A percentile compares a stretch with the other conserved stretches of the same genome.
phyloP scores from a whole-genome alignment of 2,329 filamentous ascomycete species.

The Clarireedia homoeocarpa region DNA sequence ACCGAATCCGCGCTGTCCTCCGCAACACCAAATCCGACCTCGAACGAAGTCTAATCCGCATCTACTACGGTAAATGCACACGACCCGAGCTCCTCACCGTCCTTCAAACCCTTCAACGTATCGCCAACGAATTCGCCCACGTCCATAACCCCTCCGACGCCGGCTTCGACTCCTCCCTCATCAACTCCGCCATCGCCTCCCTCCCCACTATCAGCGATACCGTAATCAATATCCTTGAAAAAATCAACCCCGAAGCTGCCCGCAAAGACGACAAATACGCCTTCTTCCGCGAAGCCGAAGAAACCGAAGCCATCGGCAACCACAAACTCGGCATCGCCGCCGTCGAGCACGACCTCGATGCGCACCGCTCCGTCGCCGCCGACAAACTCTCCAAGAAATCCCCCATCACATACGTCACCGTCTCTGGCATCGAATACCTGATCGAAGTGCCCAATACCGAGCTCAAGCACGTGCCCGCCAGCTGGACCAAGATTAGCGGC shows the following conservation, averaged over 20 bases:
- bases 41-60: constrained; percentile 86
- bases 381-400: constrained; percentile 62
- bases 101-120: constrained; percentile 75
- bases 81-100: constrained; percentile 80
- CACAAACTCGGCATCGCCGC: constrained; percentile 87
- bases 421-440: constrained; percentile 87
- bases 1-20: constrained; percentile 67
- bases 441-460: constrained; percentile 82
- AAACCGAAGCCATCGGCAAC: constrained; percentile 82
- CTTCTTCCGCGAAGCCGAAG: constrained; percentile 82
- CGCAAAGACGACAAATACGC: constrained; percentile 84
- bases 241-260: constrained; percentile 78
- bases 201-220: constrained; percentile 70
- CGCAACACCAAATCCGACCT: constrained; percentile 69
- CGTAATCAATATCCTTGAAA: constrained; percentile 69
- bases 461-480: constrained; percentile 82
- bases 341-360: constrained; percentile 81
- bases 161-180: constrained; percentile 62
- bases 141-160: constrained; percentile 57
- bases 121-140: constrained; percentile 67
- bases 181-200: constrained; percentile 64
- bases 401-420: constrained; percentile 70
- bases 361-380: constrained; percentile 65
- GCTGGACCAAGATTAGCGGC: constrained; percentile 89
- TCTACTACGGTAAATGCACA: constrained; percentile 95